Percentiles rank a stretch among this genome's conserved stretches.
Evolutionary conservation across 2,329 filamentous ascomycete species (phyloP).

Genomic region (Penicillium sp.): DNA sequence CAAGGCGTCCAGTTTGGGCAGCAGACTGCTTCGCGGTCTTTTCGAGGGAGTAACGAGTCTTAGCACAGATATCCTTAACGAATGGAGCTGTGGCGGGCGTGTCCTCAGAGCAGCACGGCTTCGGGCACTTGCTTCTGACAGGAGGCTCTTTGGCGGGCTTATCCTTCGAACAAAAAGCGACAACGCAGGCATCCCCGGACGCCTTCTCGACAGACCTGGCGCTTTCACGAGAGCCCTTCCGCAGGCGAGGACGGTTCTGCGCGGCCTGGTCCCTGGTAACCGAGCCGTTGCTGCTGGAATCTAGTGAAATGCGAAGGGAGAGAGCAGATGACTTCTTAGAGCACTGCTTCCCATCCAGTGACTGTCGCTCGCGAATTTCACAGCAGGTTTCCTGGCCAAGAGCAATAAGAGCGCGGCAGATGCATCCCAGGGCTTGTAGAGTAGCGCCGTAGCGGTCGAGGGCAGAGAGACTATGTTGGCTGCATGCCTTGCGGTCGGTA

Average conservation of each 20-base stretch:
- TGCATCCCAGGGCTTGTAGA: constrained; percentile 52
- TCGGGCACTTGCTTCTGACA: neutral
- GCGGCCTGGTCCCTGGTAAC: constrained; percentile 1
- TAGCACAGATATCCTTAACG: neutral
- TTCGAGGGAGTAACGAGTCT: neutral
- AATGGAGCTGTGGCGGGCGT: neutral
- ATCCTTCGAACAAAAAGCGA: constrained; percentile 1
- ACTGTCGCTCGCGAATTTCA: constrained; percentile 18
- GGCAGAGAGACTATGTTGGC: constrained; percentile 35
- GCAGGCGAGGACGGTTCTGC: neutral
- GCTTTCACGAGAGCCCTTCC: constrained; percentile 3
- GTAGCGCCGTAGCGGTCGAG: constrained; percentile 44
- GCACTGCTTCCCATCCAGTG: constrained; percentile 3
- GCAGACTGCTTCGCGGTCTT: neutral
- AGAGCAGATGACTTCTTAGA: constrained; percentile 5
- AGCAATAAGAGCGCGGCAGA: constrained; percentile 53
- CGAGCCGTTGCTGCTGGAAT: constrained; percentile 8
- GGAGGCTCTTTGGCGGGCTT: neutral
- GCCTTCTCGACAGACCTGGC: neutral
- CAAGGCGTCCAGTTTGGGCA: neutral
- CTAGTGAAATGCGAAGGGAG: constrained; percentile 7
- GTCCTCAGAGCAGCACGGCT: constrained; percentile 1
- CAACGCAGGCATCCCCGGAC: neutral
- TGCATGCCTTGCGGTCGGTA: constrained; percentile 32
- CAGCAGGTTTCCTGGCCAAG: constrained; percentile 56